phyloP scores from a whole-genome alignment of 2,329 filamentous ascomycete species.

The Aaosphaeria arxii region DNA sequence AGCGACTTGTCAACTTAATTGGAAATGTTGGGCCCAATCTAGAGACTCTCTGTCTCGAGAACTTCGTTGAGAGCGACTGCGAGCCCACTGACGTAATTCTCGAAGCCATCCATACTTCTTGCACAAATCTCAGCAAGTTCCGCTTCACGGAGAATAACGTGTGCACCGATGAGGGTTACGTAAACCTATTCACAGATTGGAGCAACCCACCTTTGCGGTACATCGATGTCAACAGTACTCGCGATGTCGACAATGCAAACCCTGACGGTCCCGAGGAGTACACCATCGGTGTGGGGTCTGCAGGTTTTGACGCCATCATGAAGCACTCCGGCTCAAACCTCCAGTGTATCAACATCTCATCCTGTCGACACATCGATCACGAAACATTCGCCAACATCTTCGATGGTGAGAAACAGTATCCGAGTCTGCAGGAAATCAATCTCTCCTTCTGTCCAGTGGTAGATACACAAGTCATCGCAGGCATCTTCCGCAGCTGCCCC shows the following conservation, averaged over 20 bases:
- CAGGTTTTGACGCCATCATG: conserved; percentile 80
- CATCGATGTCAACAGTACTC: conserved; percentile 74
- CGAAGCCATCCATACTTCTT: conserved; percentile 66
- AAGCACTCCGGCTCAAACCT: conserved; percentile 70
- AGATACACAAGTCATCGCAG: conserved; percentile 62
- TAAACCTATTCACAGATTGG: conserved; percentile 72
- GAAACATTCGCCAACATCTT: conserved; percentile 75
- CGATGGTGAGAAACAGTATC: conserved; percentile 56
- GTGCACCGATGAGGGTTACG: conserved; percentile 74
- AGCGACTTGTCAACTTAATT: conserved; percentile 61
- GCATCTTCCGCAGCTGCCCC: conserved; percentile 64
- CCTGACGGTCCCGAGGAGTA: conserved; percentile 60
- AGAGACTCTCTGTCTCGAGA: conserved; percentile 73
- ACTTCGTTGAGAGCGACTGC: conserved; percentile 66
- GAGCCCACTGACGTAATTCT: conserved; percentile 53
- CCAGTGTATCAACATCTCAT: conserved; percentile 70
- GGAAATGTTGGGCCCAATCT: conserved; percentile 61
- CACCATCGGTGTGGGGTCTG: conserved; percentile 68
- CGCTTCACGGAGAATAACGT: conserved; percentile 74
- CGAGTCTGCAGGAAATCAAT: conserved; percentile 68
- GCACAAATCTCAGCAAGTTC: conserved; percentile 68
- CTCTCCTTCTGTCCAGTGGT: conserved; percentile 72
- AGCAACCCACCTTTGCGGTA: conserved; percentile 66
- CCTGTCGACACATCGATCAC: conserved; percentile 76
- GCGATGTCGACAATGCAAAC: conserved; percentile 69